Percentiles rank a stretch among this genome's conserved stretches.
Conservation (phyloP, 352 stramenopile genomes). For the Phytophthora kernoviae region DNA sequence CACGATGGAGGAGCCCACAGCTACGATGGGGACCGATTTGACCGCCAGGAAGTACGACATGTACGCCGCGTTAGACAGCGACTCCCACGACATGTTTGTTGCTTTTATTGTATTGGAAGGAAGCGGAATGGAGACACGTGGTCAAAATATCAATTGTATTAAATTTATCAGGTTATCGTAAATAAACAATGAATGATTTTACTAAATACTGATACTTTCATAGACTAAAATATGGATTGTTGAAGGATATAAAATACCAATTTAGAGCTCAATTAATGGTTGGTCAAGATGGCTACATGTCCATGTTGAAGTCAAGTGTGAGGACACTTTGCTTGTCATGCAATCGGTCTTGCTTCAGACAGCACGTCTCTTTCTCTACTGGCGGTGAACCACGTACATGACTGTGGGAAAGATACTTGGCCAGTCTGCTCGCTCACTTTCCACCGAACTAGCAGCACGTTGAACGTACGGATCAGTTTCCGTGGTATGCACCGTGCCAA, state of each 20-base stretch:
- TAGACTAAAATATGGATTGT: too few species aligned
- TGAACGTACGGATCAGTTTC: slow-evolving; percentile 21
- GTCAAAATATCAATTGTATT: too few species aligned
- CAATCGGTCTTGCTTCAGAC: not conserved
- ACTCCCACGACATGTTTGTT: slow-evolving; percentile 59
- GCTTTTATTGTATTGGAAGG: slow-evolving; percentile 21
- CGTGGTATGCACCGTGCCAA: slow-evolving; percentile 10
- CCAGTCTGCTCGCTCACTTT: slow-evolving; percentile 4
- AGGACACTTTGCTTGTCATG: not conserved
- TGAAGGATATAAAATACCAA: too few species aligned
- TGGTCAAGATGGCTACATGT: too few species aligned
- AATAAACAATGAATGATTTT: too few species aligned
- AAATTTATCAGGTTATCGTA: too few species aligned
- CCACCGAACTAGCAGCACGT: slow-evolving; percentile 20
- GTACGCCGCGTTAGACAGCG: slow-evolving; percentile 64
- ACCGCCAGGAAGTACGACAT: slow-evolving; percentile 72
- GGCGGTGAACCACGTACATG: slow-evolving; percentile 10
- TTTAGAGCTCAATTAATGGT: too few species aligned
- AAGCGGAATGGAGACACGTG: too few species aligned
- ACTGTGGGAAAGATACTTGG: slow-evolving; percentile 6
- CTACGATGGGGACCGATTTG: slow-evolving; percentile 67
- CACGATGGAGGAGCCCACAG: slow-evolving; percentile 61
- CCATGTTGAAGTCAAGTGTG: not conserved
- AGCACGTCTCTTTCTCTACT: not conserved
- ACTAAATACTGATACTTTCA: too few species aligned